Conservation (phyloP, 371 early-diverging fungal species). For the Mucor plumbeus region DNA sequence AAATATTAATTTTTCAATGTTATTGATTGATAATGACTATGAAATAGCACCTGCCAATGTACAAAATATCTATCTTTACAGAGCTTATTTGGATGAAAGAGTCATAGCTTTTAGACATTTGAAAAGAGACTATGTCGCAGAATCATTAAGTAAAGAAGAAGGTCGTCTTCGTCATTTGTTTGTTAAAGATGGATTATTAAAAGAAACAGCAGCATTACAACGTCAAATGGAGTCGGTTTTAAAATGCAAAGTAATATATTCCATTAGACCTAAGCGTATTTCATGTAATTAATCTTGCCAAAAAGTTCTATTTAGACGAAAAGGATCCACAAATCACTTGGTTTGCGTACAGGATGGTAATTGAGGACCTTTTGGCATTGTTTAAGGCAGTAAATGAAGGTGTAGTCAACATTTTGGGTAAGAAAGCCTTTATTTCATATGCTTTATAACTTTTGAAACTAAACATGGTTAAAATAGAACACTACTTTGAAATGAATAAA, state of each 20-base stretch:
- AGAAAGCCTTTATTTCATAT: neutral
- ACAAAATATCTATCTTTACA: slow-evolving; percentile 82
- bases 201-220: slow-evolving; percentile 78
- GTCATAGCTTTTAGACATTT: slow-evolving; percentile 74
- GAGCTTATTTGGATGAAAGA: slow-evolving; percentile 85
- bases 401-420: slow-evolving; percentile 88
- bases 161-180: slow-evolving; percentile 59
- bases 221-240: slow-evolving; percentile 79
- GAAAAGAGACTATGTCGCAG: slow-evolving; percentile 73
- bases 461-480: slow-evolving; percentile 43
- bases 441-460: neutral
- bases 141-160: slow-evolving; percentile 36
- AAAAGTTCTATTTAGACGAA: slow-evolving; percentile 83
- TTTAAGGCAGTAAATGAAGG: slow-evolving; percentile 93
- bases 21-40: neutral
- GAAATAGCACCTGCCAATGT: slow-evolving; percentile 53
- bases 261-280: too few relatives aligned
- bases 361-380: slow-evolving; percentile 83
- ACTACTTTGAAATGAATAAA: slow-evolving; percentile 86
- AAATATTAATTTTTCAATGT: neutral
- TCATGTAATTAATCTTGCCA: neutral
- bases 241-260: slow-evolving; percentile 68
- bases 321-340: slow-evolving; percentile 87
- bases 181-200: slow-evolving; percentile 71
- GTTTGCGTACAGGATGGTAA: slow-evolving; percentile 79